A percentile compares a stretch with the other conserved stretches of the same genome.
Evolutionary conservation across 176 grass and related monocot species (phyloP).

Genomic region (Oryza brachyantha): DNA sequence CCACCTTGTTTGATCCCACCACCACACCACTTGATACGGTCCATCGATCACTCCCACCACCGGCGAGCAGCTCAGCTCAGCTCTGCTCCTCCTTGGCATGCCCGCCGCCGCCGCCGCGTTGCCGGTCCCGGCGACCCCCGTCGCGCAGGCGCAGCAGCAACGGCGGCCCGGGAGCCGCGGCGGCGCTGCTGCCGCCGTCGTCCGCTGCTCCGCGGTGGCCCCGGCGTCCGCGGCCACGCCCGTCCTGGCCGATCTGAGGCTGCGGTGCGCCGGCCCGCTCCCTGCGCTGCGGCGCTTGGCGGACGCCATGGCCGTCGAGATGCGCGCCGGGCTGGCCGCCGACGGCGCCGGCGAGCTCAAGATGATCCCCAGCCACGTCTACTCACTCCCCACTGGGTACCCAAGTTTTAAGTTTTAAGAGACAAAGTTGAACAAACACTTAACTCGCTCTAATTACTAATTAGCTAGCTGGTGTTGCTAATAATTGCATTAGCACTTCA

Average conservation of each 20-base stretch:
- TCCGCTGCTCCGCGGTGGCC: slow-evolving; percentile 18
- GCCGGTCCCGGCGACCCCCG: background rate
- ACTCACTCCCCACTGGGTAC: slow-evolving; percentile 46
- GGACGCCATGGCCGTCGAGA: slow-evolving; percentile 29
- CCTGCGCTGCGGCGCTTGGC: slow-evolving; percentile 40
- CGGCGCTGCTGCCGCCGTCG: background rate
- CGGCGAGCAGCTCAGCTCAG: background rate
- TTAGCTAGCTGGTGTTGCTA: background rate
- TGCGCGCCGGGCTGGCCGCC: slow-evolving; percentile 22
- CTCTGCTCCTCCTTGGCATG: background rate
- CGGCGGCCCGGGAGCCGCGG: background rate
- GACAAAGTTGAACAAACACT: background rate
- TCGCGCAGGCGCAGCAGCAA: too few species aligned
- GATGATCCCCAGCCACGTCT: slow-evolving; percentile 56
- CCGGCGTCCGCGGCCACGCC: background rate
- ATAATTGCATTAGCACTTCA: too few species aligned
- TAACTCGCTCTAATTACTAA: background rate
- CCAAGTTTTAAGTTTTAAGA: too few species aligned
- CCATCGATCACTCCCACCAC: background rate
- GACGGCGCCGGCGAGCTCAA: slow-evolving; percentile 43
- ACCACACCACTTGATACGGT: too few species aligned
- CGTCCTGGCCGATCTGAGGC: slow-evolving; percentile 32
- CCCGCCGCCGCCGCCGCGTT: slow-evolving; percentile 23
- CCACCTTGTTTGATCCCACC: slow-evolving; percentile 24
- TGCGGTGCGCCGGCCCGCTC: slow-evolving; percentile 40